Base-by-base conservation (phyloP, 129 eudicot genomes). In the Apium graveolens region DNA sequence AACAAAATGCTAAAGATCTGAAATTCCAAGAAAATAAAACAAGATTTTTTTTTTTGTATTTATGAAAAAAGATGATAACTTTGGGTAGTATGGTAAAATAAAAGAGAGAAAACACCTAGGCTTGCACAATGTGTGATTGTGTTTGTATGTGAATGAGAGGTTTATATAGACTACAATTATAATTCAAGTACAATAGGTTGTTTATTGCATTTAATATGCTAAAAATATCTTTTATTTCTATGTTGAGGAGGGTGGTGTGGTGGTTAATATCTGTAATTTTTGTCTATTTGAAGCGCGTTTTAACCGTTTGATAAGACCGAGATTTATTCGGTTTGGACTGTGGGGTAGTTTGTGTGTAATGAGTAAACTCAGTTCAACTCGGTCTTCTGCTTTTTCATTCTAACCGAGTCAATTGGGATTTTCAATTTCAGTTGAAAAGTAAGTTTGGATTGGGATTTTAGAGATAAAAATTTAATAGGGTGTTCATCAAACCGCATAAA, bases 1-100 rank as follows among this genome's bases (percentile, higher is more conserved):
- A 26, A 24, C 37, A 27, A 27, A 74, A 44, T n/a, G 17, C 27
- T 34, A 44, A 32, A 74, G 77, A 74, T 74, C 77, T 74, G 77
- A 74, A 74, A 42, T 27, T 37, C 16, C 21, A 42, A 48, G 35
- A 7, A 39, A 17, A 66, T 16, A 31, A 5, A 39, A 32, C 9
- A 68, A 20, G 16, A 14, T 32, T 49, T 5, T 49, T 49, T 4
- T 48, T 48, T 3, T 46, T 42, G 2, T 46, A n/a, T 46, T 17
- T 5, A 13, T 68, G 42, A 68, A 66, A 11, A 16, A 68, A 68
- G 21, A 32, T 31, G 41, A 41, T 32, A 34, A 48, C 24, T 53
- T 26, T 81, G 43, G 75, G 80, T 35, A 16, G 76, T 9, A 11
- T 3, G 69, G 80, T 35, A 9, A 75, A 5, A 11, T 1, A 18